phyloP scores from a whole-genome alignment of 2,329 filamentous ascomycete species.

The Alternaria sp. region DNA sequence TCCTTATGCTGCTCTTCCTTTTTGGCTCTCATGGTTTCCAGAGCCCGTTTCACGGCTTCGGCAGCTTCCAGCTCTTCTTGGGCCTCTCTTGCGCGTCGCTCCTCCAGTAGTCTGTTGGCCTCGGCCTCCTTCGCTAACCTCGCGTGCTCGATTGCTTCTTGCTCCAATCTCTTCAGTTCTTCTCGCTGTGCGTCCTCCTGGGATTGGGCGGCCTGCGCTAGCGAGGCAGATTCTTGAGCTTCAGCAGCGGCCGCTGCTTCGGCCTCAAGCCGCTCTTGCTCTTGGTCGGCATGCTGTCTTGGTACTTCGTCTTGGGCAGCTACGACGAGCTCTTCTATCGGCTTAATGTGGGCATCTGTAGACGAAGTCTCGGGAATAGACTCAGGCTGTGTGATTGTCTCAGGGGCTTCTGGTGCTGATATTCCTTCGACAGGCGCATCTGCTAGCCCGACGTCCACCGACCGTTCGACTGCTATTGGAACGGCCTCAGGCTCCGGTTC shows the following conservation, averaged over 20 bases:
- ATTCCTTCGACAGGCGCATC: conserved; percentile 3
- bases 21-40: neutral
- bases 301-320: neutral
- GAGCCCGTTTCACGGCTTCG: conserved; percentile 1
- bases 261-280: conserved; percentile 4
- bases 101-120: neutral
- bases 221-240: neutral
- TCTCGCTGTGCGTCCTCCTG: neutral
- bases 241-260: neutral
- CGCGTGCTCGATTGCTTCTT: conserved; percentile 9
- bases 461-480: neutral
- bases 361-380: neutral
- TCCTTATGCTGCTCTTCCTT: conserved; percentile 1
- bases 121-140: conserved; percentile 8
- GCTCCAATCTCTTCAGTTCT: conserved; percentile 5
- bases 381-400: neutral
- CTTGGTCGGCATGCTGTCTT: neutral
- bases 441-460: conserved; percentile 10
- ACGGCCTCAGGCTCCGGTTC: neutral
- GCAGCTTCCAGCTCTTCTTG: conserved; percentile 8
- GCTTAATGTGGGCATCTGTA: neutral
- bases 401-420: neutral
- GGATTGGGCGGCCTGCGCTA: neutral
- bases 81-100: neutral
- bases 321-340: neutral